Evolutionary conservation across 352 stramenopile species (phyloP), one percentile per base, ranked within the genome.

Genomic region (Phytopythium boreale): DNA sequence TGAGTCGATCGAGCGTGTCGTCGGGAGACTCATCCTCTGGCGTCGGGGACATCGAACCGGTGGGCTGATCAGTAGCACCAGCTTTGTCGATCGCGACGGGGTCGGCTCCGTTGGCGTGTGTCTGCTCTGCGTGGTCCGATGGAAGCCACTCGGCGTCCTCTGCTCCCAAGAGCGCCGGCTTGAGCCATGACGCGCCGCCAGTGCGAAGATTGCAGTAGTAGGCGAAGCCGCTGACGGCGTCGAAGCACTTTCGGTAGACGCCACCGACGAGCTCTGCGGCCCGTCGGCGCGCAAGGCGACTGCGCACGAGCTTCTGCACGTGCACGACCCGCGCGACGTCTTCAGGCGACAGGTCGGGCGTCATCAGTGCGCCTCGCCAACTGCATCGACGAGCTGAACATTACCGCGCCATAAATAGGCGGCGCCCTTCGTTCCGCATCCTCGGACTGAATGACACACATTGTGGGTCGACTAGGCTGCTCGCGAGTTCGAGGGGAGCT

Each of bases 181-280:
- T 80, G 29, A 75, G 71, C 79, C 79, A 88, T 10, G 69, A 74
- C 55, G 76, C 72, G 2, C 71, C 43, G 34, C 79, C 76, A 2
- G 76, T 82, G 47, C 47, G 66, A 5, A 84, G 63, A 27, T 88
- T 88, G 61, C 62, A 82, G 56, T 82, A 85, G 61, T 85, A 88
- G 8, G 64, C 69, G 4, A 81, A 67, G 27, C 76, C 74, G 52
- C 61, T 79, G 27, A 69, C 60, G 3, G 65, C 51, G 52, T 88
- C 79, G 57, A 68, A 79, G 62, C 76, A 88, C 64, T 85, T 82
- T 20, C 76, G 61, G 41, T 88, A 88, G 20, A 71, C 20, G 26
- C 64, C 61, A 4, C 68, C 69, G 17, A 72, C 79, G 12, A 78
- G 31, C 10, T 70, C 62, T 31, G 70, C 66, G 2, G 59, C 66